Base-by-base conservation (phyloP, 805 yeast genomes). In the Saccharomycopsis sp. region DNA sequence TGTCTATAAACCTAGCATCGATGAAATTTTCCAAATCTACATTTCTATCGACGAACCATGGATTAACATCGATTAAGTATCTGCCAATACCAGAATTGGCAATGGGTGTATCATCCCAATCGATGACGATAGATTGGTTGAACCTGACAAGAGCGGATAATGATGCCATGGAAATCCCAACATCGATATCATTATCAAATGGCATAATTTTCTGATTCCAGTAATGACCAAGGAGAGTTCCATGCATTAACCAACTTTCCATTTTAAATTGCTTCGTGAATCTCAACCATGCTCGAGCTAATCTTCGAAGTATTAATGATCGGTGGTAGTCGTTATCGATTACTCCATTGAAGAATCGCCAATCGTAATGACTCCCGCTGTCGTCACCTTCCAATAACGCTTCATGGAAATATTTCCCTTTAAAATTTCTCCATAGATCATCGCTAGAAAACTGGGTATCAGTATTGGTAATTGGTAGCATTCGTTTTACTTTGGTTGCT, bases 1-100 rank as follows among this genome's bases (percentile, higher is more conserved):
- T 64, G 58, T 82, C 88, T 45, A 83, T 76, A 54, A 82, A 79
- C 41, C 90, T 63, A 0, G 84, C 89, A 61, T 81, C 85, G 32
- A 81, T 81, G 52, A 77, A 75, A 56, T 81, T 80, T 16, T 59
- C 53, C 1, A 81, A 83, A 53, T 76, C 83, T 43, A 69, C 67
- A 0, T 57, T 59, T 55, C 89, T 65, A 38, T 70, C 68, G 2
- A 84, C 72, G 5, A 77, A 62, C 8, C 69, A 69, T 4, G 71
- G 62, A 2, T 75, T 70, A 39, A 61, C 55, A 40, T 47, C 76
- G 33, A 79, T 47, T 41, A 75, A 68, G 56, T 70, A 80, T 41
- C 73, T 67, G 0, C 83, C 82, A 54, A 71, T 67, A 1, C 82
- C 81, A 41, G 70, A 72, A 27, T 59, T 50, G 4, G 62, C 61